A percentile compares a stretch with the other conserved stretches of the same genome.
phyloP scores from a whole-genome alignment of 2,329 filamentous ascomycete genomes.

The Penicillium sp. region DNA sequence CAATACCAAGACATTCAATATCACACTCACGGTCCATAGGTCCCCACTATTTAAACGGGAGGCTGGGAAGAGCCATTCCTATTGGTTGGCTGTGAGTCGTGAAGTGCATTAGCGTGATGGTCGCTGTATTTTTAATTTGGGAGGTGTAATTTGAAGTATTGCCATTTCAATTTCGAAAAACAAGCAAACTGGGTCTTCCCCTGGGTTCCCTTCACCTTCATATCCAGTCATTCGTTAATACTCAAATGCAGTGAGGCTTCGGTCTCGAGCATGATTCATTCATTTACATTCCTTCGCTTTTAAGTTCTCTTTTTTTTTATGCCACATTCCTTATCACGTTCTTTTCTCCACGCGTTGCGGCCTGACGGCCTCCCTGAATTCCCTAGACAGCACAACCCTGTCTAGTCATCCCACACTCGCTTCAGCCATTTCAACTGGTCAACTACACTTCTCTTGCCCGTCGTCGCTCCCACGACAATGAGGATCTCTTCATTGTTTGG shows the following conservation, averaged over 20 bases:
- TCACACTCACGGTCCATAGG: conserved; percentile 1
- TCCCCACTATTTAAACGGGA: conserved; percentile 5
- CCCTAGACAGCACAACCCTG: conserved; percentile 10
- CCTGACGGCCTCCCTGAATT: conserved; percentile 23
- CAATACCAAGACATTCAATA: not conserved
- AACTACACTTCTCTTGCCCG: conserved; percentile 21
- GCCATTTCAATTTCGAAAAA: conserved; percentile 3
- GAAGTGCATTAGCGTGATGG: conserved; percentile 3
- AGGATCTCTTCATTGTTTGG: conserved; percentile 46
- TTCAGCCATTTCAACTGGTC: conserved; percentile 10
- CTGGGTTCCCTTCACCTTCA: conserved; percentile 4
- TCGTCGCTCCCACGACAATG: conserved; percentile 45
- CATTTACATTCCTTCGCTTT: conserved; percentile 16
- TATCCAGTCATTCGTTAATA: conserved; percentile 33
- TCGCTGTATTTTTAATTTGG: conserved; percentile 5
- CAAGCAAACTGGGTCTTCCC: conserved; percentile 3
- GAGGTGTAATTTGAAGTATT: conserved; percentile 1
- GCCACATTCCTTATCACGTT: conserved; percentile 17
- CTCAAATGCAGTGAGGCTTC: conserved; percentile 18
- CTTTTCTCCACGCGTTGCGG: conserved; percentile 21
- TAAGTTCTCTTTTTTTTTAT: conserved; percentile 4
- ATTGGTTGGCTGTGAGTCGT: conserved; percentile 2
- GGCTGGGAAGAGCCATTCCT: not conserved
- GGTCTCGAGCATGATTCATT: conserved; percentile 17
- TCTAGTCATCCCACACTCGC: conserved; percentile 15